phyloP scores from a whole-genome alignment of 2,329 filamentous ascomycete genomes.

The Didymella keratinophila region DNA sequence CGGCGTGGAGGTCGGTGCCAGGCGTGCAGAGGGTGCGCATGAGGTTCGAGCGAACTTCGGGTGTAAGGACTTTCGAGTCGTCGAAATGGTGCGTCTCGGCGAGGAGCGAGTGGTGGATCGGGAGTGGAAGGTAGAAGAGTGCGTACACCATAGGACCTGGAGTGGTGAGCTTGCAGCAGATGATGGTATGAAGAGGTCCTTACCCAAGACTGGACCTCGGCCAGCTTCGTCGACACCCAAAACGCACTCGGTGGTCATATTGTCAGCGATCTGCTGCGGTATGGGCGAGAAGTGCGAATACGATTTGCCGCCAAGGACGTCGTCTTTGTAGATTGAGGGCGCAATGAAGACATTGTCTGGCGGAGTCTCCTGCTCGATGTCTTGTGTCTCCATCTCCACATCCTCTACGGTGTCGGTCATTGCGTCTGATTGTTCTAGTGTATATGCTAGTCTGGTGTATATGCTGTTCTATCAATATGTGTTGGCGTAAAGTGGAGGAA shows the following conservation, averaged over 20 bases:
- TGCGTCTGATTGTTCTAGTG: neutral
- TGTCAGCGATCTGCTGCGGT: constrained; percentile 50
- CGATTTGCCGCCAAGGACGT: constrained; percentile 54
- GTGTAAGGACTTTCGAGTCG: constrained; percentile 91
- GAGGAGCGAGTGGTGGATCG: constrained; percentile 74
- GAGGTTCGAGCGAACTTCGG: constrained; percentile 76
- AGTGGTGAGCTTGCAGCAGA: constrained; percentile 25
- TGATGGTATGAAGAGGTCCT: constrained; percentile 25
- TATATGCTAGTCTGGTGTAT: too few relatives aligned
- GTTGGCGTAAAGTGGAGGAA: constrained; percentile 16
- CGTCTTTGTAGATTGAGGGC: constrained; percentile 54
- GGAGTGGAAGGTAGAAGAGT: constrained; percentile 74
- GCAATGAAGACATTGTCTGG: constrained; percentile 55
- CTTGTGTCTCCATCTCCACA: constrained; percentile 46
- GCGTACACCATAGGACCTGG: constrained; percentile 73
- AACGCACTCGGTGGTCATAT: constrained; percentile 69
- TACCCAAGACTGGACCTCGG: constrained; percentile 88
- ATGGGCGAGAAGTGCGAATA: constrained; percentile 59
- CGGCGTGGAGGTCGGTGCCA: constrained; percentile 63
- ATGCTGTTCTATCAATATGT: neutral
- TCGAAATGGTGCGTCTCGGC: constrained; percentile 85
- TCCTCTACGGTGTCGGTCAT: constrained; percentile 45
- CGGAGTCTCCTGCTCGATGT: constrained; percentile 48
- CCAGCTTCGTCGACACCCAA: constrained; percentile 95
- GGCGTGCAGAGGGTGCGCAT: constrained; percentile 75